Base-by-base conservation (phyloP, 345 rosid genomes). In the Syzygium oleosum region DNA sequence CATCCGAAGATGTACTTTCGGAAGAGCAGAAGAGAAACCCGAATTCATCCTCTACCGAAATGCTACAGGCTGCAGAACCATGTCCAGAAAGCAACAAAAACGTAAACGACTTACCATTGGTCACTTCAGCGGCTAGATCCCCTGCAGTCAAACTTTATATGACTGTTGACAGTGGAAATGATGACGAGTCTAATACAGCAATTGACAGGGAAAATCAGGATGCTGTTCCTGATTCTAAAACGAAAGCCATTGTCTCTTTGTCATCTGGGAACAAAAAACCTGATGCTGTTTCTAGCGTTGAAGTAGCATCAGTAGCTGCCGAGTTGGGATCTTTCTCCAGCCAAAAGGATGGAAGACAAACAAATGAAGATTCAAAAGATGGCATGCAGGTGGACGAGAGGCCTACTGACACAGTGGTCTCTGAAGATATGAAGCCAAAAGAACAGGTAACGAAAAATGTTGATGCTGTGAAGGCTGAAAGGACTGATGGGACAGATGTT, bases 61-160 rank as follows among this genome's bases (percentile, higher is more conserved):
- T 91, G 91, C 93, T 90, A 80, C 92, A 89, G 63, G 78, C 87
- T 87, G 89, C 88, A 52, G 96, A 92, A 73, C 91, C 85, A 25
- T 89, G 91, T 87, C 87, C 79, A 43, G 96, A 90, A 88, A 92
- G 87, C 88, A 86, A 89, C 86, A 93, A 87, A 52, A 92, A 91
- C 86, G 89, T 90, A 4, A 91, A 90, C 85, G 95, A 92, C 84
- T 88, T 77, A 65, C 27, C 84, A 9, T 56, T 8, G 2, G 90
- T 78, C 61, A 68, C 90, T 61, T 29, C 88, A 46, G 88, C 68
- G 16, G 87, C 88, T 49, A 83, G 86, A 79, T 88, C 89, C 55
- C 85, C 87, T 58, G 52, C 87, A 41, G 68, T 68, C 52, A 68
- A 49, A 68, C 84, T 58, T 59, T 91, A 86, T 86, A 92, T 89